Evolutionary conservation across 2,329 filamentous ascomycete species (phyloP).

Genomic region (Ramichloridium luteum): DNA sequence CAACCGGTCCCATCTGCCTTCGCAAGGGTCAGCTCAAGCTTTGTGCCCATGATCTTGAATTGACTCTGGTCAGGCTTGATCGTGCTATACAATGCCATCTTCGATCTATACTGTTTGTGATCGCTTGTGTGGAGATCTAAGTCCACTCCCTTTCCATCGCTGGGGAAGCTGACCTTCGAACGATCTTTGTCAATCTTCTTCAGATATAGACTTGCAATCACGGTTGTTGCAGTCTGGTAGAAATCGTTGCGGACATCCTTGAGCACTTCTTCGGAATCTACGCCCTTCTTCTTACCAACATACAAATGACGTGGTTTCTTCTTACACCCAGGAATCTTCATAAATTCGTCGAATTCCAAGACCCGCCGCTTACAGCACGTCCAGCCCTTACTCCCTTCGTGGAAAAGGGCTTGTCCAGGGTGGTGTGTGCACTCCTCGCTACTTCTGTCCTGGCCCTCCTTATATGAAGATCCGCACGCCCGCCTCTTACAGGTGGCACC

Average conservation of each 20-base stretch:
- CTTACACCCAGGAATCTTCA: constrained; percentile 86
- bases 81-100: constrained; percentile 60
- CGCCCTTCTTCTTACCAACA: constrained; percentile 53
- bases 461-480: constrained; percentile 58
- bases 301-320: constrained; percentile 76
- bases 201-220: constrained; percentile 86
- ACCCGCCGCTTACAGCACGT: constrained; percentile 92
- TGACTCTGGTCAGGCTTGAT: constrained; percentile 66
- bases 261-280: constrained; percentile 58
- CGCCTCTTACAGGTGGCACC: constrained; percentile 67
- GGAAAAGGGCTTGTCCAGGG: constrained; percentile 83
- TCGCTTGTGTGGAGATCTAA: constrained; percentile 82
- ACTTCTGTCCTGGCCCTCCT: constrained; percentile 46
- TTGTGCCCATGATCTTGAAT: constrained; percentile 77
- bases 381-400: constrained; percentile 97
- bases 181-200: constrained; percentile 88
- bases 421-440: constrained; percentile 77
- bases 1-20: constrained; percentile 68
- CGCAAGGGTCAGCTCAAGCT: constrained; percentile 66
- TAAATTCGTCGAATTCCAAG: constrained; percentile 93
- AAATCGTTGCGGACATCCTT: constrained; percentile 82
- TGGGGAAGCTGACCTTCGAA: constrained; percentile 58
- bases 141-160: constrained; percentile 43
- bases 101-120: constrained; percentile 65
- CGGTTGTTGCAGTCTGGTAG: constrained; percentile 76